phyloP scores from a whole-genome alignment of 495 filamentous ascomycete species.

The Penicillium cinerascens region DNA sequence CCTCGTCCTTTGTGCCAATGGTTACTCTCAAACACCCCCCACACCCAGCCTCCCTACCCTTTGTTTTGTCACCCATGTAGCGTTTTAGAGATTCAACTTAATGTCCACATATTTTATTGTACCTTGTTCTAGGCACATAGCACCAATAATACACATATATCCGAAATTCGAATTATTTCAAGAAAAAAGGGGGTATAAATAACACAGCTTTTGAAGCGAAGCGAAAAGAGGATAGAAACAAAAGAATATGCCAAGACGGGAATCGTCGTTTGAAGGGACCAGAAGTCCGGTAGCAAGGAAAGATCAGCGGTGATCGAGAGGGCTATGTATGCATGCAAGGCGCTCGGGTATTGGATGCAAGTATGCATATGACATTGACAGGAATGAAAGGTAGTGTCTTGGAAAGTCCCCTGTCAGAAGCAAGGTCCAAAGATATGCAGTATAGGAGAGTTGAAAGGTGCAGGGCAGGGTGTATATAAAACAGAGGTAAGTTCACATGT shows the following conservation, averaged over 20 bases:
- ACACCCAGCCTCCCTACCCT: too few species aligned
- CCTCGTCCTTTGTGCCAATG: too few species aligned
- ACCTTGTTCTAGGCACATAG: too few species aligned
- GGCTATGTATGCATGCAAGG: slow-evolving; percentile 1
- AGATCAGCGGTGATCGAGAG: not conserved
- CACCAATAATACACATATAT: too few species aligned
- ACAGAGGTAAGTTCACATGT: not conserved
- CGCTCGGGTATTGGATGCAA: slow-evolving; percentile 2
- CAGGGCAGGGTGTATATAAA: not conserved
- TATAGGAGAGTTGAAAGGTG: not conserved
- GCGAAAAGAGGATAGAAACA: not conserved
- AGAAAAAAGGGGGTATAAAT: slow-evolving; percentile 13
- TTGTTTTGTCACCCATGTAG: too few species aligned
- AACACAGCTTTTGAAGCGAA: slow-evolving; percentile 7
- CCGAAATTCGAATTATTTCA: too few species aligned
- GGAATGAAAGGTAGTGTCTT: not conserved
- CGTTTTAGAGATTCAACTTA: too few species aligned
- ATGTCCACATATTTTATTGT: too few species aligned
- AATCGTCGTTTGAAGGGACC: not conserved
- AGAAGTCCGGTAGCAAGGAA: not conserved
- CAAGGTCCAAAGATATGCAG: not conserved
- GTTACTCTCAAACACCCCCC: too few species aligned
- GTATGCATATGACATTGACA: not conserved
- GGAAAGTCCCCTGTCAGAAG: not conserved
- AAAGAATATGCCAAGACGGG: slow-evolving; percentile 1